Percentiles rank a stretch among this genome's conserved stretches.
phyloP scores from a whole-genome alignment of 192 early-diverging fungal species.

The Pilobolus umbonatus region DNA sequence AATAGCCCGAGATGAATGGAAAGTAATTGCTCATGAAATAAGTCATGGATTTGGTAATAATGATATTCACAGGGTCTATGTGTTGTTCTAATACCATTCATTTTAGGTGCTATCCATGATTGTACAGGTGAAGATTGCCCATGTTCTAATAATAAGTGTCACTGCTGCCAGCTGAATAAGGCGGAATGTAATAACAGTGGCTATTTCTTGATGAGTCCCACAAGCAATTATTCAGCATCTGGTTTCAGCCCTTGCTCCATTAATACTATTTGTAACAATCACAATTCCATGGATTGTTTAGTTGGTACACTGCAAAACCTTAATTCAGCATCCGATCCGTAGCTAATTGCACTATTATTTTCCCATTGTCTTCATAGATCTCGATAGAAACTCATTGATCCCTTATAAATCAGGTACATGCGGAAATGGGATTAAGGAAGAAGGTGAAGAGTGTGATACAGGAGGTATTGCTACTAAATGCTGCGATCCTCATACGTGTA shows the following conservation, averaged over 20 bases:
- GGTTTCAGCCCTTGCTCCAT: slow-evolving; percentile 64
- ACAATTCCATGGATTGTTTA: slow-evolving; percentile 26
- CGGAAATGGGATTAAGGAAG: slow-evolving; percentile 90
- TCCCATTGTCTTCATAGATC: slow-evolving; percentile 5
- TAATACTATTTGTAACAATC: slow-evolving; percentile 44
- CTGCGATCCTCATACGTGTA: slow-evolving; percentile 80
- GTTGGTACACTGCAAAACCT: slow-evolving; percentile 23
- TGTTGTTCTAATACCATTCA: background rate
- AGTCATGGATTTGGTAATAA: slow-evolving; percentile 69
- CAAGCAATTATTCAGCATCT: slow-evolving; percentile 50
- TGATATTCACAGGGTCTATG: background rate
- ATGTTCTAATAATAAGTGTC: slow-evolving; percentile 35
- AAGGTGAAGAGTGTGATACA: slow-evolving; percentile 90
- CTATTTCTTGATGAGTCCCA: slow-evolving; percentile 46
- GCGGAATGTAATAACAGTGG: background rate
- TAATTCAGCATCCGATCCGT: too few relatives aligned
- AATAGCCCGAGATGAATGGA: slow-evolving; percentile 75
- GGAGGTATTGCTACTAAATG: slow-evolving; percentile 73
- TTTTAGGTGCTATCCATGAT: slow-evolving; percentile 81
- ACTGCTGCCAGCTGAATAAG: slow-evolving; percentile 47
- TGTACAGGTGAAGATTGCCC: slow-evolving; percentile 69
- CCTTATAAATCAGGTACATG: too few relatives aligned
- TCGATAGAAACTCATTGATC: background rate
- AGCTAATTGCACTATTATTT: too few relatives aligned
- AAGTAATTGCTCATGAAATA: slow-evolving; percentile 92